Evolutionary conservation across 78 protist species (phyloP), one percentile per base, ranked within the genome.

Genomic region (Corallochytrium limacisporum): DNA sequence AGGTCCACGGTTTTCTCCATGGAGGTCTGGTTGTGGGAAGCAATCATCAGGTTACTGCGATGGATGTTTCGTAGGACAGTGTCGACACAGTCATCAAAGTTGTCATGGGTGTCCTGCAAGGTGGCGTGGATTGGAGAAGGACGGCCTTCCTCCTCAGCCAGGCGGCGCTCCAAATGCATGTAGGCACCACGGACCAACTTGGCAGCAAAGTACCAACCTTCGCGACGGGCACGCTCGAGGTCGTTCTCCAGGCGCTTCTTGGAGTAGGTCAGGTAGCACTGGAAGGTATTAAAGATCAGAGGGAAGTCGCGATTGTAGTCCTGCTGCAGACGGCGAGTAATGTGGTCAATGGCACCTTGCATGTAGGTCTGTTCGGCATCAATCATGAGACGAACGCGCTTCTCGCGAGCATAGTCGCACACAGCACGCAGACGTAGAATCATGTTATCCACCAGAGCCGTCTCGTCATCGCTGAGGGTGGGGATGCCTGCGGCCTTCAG

Each of bases 361-460:
- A 81, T 15, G 65, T 78, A 78, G 18, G 78, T 48, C 54, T 86
- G 91, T 75, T 86, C 91, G 1, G 91, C 91, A 40, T 86, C 91
- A 16, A 86, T 26, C 72, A 75, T 24, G 31, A 81, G 72, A 13
- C 73, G 48, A 4, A 78, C 74, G 33, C 54, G 8, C 49, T 7
- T 22, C 35, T 4, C 43, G 8, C 8, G 37, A 4, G 67, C 76
- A 9, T 32, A 2, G 1, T 28, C 8, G 7, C 50, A 10, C 4
- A 78, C 1, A 26, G 18, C 61, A n/a, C 20, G 10, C 33, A 80
- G 7, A 1, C 77, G 43, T 0, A 1, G 5, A 20, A 65, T 31
- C 73, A 69, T 16, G 12, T 67, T 42, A 13, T 63, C 56, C 33
- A 24, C 8, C 42, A 59, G 71, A 24, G 4, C 9, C 15, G 40